Evolutionary conservation across 2,329 filamentous ascomycete genomes (phyloP), one percentile per base, ranked within the genome.

Genomic region (Pseudopithomyces chartarum): DNA sequence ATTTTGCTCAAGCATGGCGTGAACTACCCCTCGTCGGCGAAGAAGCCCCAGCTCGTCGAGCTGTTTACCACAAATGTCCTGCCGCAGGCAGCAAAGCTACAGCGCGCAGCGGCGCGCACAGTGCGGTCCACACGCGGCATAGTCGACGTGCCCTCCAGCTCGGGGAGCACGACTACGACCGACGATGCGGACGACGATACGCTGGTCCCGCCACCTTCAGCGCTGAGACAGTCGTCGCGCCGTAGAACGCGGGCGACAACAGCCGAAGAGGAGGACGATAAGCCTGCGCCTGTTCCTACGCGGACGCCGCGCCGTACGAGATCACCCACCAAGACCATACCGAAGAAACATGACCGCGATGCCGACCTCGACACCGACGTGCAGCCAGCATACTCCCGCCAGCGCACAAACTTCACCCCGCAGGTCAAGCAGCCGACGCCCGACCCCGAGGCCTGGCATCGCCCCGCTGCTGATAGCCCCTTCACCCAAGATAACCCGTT

Each of bases 401-500:
- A 67, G 53, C 77, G 73, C 39, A 73, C 73, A 62, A 78, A 73
- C 38, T 70, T 71, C 11, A 70, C 76, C 5, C 70, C 77, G 6
- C 73, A 65, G 17, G 60, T 79, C 17, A 84, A 83, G 60, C 68
- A 77, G 10, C 78, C 81, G 42, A 73, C 76, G 17, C 68, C 71
- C 2, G 75, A 78, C 12, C 87, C 90, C 56, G 81, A 83, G 49
- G 75, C 80, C 51, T 76, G 73, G 66, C 68, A 70, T 54, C 65
- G 64, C n/a, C 60, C 69, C 23, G 70, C 67, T 8, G 82, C 84
- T 6, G 83, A 84, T 33, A 89, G 83, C 67, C 88, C 90, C 32
- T 98, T 98, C 75, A 92, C 90, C 1, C 85, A 88, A 64, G 92
- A 97, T 52, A 98, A 98, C 68, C 93, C 94, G 0, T 98, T 98